Base-by-base conservation (phyloP, 2,329 filamentous ascomycete species). In the Thermomyces lanuginosus region DNA sequence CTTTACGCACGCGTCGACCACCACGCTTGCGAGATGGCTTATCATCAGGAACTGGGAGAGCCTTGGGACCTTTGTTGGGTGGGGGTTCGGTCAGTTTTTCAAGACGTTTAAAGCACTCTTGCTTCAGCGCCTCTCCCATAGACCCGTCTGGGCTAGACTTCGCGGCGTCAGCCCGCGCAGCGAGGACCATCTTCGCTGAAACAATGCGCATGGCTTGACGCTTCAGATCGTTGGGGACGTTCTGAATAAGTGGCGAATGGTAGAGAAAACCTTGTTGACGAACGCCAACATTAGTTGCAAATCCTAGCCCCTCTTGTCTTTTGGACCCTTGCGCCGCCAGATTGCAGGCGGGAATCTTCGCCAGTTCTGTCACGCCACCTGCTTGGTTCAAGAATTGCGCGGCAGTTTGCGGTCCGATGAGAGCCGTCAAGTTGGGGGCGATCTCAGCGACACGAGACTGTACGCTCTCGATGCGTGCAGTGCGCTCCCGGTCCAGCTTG, bases 381-480 rank as follows among this genome's bases (percentile, higher is more conserved):
- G 83, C 79, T 33, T 82, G 81, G 53, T 93, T 93, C 43, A 98
- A 76, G n/a, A 98, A 69, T 55, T 95, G 86, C 3, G 89, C 89
- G 5, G 89, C 86, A 2, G 86, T 93, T 10, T 92, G 65, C 1
- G 86, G 89, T 10, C 89, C 89, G 31, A 98, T 79, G 10, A 98
- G 68, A 1, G 73, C 75, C 1, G 89, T 92, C 28, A 95, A 58
- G 43, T 98, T 98, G 0, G 89, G 89, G 4, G 89, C 89, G 47
- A 95, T 95, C 17, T 92, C 65, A 39, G 78, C 89, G 81, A 98
- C 95, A 35, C 89, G 79, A 18, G 86, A 93, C 55, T 93, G 81
- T 9, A 98, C 89, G 45, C 92, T 98, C 48, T 89, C 77, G 2
- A 81, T 92, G 29, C 98, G 65, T 1, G 74, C 78, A 35, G 69